Base-by-base conservation (phyloP, 371 early-diverging fungal genomes). In the Lichtheimia ramosa region DNA sequence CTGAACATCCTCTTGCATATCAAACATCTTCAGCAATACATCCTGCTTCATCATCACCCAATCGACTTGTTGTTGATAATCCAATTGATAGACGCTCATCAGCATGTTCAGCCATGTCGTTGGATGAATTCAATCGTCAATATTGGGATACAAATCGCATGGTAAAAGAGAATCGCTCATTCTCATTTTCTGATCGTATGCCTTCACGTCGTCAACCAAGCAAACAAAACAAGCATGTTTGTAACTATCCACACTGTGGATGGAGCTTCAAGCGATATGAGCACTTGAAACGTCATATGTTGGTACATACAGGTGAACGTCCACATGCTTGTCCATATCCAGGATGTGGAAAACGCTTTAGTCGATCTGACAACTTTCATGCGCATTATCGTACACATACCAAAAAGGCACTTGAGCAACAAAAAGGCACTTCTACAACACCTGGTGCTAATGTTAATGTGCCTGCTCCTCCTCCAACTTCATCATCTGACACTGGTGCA, bases 221-320 rank as follows among this genome's bases (percentile, higher is more conserved):
- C 10, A 74, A 69, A 42, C 69, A 73, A 39, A 77, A 77, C 42
- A 77, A 77, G 58, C 85, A 85, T 58, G 72, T 75, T n/a, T 85
- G 85, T 63, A 74, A 62, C 27, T 77, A 73, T 53, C 83, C 82
- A 14, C 72, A 76, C 5, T 86, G 86, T 54, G 66, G 71, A 12
- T 83, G 82, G 84, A 82, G 82, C 51, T 86, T 86, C 54, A 94
- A 93, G 68, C 76, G 94, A 13, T 88, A 81, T 67, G 95, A 95
- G 62, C 94, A 94, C 70, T 70, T 94, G 43, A 90, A 92, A 58
- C 70, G 96, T 21, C 94, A 93, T 63, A 83, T 85, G 79, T 65
- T 90, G 16, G 85, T 86, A 16, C 86, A 86, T 57, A 82, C 86
- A 13, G 84, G 83, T 18, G 86, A 84, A 59, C 70, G 86, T 40